Percentiles rank a stretch among this genome's conserved stretches.
Conservation (phyloP, 164 flowering plant species). For the Liriodendron chinense region DNA sequence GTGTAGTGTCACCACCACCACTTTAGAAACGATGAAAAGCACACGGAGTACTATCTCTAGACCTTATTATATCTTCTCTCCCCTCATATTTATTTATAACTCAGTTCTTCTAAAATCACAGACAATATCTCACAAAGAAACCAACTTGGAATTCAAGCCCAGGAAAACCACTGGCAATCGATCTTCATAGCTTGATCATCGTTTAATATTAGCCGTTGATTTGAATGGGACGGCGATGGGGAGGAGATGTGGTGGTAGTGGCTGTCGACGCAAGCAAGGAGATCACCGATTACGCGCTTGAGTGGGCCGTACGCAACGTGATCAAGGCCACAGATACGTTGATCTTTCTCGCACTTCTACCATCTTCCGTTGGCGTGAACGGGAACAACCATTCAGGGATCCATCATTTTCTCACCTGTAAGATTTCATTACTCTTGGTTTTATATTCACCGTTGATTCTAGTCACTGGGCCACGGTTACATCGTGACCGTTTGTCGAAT, state of each 20-base stretch:
- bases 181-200: not conserved
- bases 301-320: conserved; percentile 36
- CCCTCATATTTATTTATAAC: not conserved
- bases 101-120: not conserved
- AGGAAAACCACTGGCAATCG: not conserved
- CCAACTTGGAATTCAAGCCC: not conserved
- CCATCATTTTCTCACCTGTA: conserved; percentile 22
- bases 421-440: not conserved
- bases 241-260: conserved; percentile 30
- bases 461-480: not conserved
- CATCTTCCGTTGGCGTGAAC: conserved; percentile 3
- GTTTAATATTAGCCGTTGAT: not conserved
- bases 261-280: conserved; percentile 41
- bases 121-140: not conserved
- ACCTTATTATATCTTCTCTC: not conserved
- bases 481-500: not conserved
- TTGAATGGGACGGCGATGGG: not conserved
- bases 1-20: no score
- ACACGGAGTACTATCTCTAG: no score
- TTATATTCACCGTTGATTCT: not conserved
- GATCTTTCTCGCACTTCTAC: conserved; percentile 30
- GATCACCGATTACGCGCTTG: conserved; percentile 35
- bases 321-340: conserved; percentile 28
- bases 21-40: no score
- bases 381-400: conserved; percentile 5